These are phyloP conservation scores for Colletotrichum destructivum DNA, from an alignment of 2,329 filamentous ascomycete species.

Conservation along the genomic window DNA sequence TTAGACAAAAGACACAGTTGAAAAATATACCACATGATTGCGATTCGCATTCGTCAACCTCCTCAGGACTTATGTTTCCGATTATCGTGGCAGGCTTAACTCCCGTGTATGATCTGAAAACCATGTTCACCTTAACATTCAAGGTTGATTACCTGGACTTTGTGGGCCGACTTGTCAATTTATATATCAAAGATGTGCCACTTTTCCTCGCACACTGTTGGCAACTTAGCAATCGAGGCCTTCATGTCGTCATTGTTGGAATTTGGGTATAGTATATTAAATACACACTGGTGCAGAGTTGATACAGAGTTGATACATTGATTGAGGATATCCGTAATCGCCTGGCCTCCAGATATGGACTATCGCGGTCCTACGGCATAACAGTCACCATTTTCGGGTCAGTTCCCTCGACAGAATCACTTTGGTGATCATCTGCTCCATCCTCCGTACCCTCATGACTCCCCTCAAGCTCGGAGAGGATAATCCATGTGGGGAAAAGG, in stretches of 20 bases:
- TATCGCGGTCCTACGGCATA: neutral
- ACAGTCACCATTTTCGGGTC: neutral
- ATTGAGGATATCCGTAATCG: neutral
- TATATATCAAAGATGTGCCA: neutral
- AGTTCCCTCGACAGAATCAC: neutral
- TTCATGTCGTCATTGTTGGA: neutral
- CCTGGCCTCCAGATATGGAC: no score
- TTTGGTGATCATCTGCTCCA: neutral
- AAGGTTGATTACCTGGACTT: neutral
- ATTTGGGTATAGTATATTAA: neutral
- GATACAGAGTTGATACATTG: neutral
- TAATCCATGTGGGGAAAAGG: slow-evolving; percentile 17
- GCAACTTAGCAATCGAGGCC: no score
- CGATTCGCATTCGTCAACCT: neutral
- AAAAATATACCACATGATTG: slow-evolving; percentile 15
- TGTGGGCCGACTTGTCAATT: neutral
- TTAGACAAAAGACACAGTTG: slow-evolving; percentile 21
- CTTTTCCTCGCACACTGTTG: no score
- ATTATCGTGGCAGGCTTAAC: neutral
- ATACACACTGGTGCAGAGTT: neutral
- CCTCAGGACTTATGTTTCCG: neutral
- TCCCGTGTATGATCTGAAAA: no score
- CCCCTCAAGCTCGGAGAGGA: slow-evolving; percentile 23
- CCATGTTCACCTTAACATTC: neutral
- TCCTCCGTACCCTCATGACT: slow-evolving; percentile 1